phyloP scores from a whole-genome alignment of 805 yeast genomes.

The Candida golubevii region DNA sequence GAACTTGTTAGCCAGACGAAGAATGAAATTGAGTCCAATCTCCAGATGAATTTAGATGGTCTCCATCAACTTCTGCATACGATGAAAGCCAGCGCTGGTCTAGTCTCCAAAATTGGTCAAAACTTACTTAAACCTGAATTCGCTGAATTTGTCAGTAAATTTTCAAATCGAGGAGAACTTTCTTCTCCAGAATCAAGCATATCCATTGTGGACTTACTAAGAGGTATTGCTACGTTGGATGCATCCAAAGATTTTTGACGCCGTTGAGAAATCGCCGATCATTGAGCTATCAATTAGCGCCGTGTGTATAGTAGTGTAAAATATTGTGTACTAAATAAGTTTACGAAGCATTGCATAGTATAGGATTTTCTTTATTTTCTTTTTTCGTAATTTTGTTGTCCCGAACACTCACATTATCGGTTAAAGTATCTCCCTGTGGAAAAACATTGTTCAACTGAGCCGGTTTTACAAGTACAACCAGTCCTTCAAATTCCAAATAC shows the following conservation, averaged over 20 bases:
- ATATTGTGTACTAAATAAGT: slow-evolving; percentile 3
- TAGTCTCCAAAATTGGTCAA: slow-evolving; percentile 15
- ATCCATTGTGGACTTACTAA: slow-evolving; percentile 8
- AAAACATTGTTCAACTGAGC: too few relatives aligned
- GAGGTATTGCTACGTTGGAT: slow-evolving; percentile 12
- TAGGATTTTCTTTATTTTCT: too few relatives aligned
- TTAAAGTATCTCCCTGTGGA: too few relatives aligned
- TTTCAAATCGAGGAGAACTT: slow-evolving; percentile 5
- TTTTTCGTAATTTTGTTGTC: too few relatives aligned
- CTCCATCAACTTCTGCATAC: slow-evolving; percentile 31
- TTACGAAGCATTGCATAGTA: too few relatives aligned
- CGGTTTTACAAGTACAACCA: too few relatives aligned
- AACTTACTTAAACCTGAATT: slow-evolving; percentile 9
- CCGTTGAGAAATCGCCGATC: too few relatives aligned
- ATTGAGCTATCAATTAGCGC: too few relatives aligned
- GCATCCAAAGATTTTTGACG: too few relatives aligned
- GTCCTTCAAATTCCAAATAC: slow-evolving; percentile 18
- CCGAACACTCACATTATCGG: too few relatives aligned
- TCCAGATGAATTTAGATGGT: slow-evolving; percentile 34
- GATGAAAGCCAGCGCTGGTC: slow-evolving; percentile 22
- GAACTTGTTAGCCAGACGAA: slow-evolving; percentile 10
- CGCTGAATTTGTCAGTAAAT: slow-evolving; percentile 10
- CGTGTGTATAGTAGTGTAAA: slow-evolving; percentile 9
- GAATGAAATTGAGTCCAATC: slow-evolving; percentile 13
- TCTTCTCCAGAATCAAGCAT: background rate